These are phyloP conservation scores for Herpetomonas samuelpessoai DNA, from an alignment of 208 protist genomes.

Conservation along the genomic window DNA sequence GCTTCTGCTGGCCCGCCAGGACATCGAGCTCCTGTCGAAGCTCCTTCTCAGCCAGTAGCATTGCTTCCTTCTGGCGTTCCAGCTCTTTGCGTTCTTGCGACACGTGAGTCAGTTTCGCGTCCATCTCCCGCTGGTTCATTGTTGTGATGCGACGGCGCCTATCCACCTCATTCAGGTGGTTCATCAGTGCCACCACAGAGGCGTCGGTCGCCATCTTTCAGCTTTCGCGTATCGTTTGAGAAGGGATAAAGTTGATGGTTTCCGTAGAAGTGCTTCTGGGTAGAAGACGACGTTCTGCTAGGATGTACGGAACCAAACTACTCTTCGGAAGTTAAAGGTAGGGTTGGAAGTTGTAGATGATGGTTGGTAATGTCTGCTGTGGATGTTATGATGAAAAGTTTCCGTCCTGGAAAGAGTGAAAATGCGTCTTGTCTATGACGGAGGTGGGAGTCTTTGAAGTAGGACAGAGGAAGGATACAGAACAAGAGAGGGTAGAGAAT, in stretches of 20 bases:
- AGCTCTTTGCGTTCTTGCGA: conserved; percentile 50
- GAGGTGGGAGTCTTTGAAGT: too few species aligned
- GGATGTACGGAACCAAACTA: too few species aligned
- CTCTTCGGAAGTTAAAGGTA: too few species aligned
- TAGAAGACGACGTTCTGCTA: too few species aligned
- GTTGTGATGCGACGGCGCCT: conserved; percentile 61
- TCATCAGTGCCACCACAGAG: conserved; percentile 53
- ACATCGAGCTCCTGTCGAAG: conserved; percentile 52
- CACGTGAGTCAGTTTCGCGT: conserved; percentile 50
- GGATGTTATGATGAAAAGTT: too few species aligned
- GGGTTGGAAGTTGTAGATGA: too few species aligned
- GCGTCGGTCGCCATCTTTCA: conserved; percentile 30
- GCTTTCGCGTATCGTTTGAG: neutral
- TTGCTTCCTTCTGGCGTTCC: conserved; percentile 19
- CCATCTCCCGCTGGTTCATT: conserved; percentile 69
- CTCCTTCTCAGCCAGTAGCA: conserved; percentile 36
- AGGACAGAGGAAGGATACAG: too few species aligned
- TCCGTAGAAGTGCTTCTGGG: too few species aligned
- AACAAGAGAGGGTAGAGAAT: too few species aligned
- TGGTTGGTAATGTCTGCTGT: too few species aligned
- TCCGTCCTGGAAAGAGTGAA: too few species aligned
- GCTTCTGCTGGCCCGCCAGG: conserved; percentile 56
- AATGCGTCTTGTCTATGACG: too few species aligned
- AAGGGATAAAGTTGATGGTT: conserved; percentile 1
- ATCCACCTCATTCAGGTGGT: conserved; percentile 75